Conservation (phyloP, 345 rosid genomes). For the Arabidopsis arenosa region DNA sequence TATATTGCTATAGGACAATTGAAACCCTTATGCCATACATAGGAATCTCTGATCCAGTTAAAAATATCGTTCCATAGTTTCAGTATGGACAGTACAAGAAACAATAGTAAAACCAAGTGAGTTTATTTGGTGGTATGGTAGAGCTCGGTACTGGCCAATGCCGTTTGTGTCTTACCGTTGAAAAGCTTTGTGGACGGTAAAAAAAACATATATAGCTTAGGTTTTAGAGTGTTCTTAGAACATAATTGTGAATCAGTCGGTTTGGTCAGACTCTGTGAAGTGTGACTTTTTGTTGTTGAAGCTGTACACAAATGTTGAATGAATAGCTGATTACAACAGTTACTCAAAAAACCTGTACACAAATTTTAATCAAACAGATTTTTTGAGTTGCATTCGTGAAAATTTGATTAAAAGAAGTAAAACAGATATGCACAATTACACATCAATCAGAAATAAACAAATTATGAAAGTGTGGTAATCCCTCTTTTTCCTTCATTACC, state of each 20-base stretch:
- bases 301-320: background rate
- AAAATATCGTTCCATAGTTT: background rate
- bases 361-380: background rate
- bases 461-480: background rate
- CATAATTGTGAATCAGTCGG: constrained; percentile 1
- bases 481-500: background rate
- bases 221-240: background rate
- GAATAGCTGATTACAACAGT: constrained; percentile 6
- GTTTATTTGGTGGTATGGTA: too few relatives aligned
- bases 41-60: background rate
- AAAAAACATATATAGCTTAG: too few relatives aligned
- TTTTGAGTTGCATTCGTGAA: background rate
- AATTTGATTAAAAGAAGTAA: background rate
- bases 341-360: background rate
- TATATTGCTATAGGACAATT: too few relatives aligned
- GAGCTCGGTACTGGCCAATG: background rate
- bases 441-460: background rate
- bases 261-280: constrained; percentile 5
- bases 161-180: background rate
- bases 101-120: background rate
- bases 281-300: background rate
- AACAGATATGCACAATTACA: constrained; percentile 19
- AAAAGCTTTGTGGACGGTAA: too few relatives aligned
- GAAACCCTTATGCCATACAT: too few relatives aligned
- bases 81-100: background rate